Evolutionary conservation across 345 rosid genomes (phyloP), one percentile per base, ranked within the genome.

Genomic region (Mallotus nudiflorus): DNA sequence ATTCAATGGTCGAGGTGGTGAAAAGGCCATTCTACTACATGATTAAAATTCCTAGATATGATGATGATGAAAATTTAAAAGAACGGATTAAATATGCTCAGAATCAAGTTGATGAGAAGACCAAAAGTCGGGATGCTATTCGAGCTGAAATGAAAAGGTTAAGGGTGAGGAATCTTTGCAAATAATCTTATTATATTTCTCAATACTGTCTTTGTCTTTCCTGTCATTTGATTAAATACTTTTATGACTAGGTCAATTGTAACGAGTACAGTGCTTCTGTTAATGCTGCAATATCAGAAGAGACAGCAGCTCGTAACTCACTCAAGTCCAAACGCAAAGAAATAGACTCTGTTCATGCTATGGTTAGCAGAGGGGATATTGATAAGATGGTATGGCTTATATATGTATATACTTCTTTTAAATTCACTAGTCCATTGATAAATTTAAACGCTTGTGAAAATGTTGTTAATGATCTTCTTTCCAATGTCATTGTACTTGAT

Each of bases 1-100:
- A 73, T 37, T 74, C 66, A 27, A 71, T 51, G 28, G 55, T 70
- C 46, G 88, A 85, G 72, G 84, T 77, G 63, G 88, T 75, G 80
- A 87, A 39, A 79, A 75, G 67, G 70, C 83, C 81, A 20, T 91
- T 83, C 63, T 77, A 89, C 81, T 81, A 57, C 76, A 78, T 86
- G 45, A 66, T 88, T 48, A 88, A 57, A 83, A 65, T 88, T 82
- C 94, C 96, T n/a, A 83, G 89, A 81, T 82, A 75, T 73, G 85
- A 88, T 66, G 89, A 81, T 35, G 88, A 82, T 31, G 84, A 79
- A 57, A 78, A 70, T 68, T 68, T 86, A 33, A 75, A 77, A 60
- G 89, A 84, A 66, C 82, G 87, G 79, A 85, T 89, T 73, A 82
- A 75, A 56, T 77, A 67, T 54, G 86, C 90, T 56, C 85, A 86